Base-by-base conservation (phyloP, 768 basidiomycete species). In the Lactarius quietus region DNA sequence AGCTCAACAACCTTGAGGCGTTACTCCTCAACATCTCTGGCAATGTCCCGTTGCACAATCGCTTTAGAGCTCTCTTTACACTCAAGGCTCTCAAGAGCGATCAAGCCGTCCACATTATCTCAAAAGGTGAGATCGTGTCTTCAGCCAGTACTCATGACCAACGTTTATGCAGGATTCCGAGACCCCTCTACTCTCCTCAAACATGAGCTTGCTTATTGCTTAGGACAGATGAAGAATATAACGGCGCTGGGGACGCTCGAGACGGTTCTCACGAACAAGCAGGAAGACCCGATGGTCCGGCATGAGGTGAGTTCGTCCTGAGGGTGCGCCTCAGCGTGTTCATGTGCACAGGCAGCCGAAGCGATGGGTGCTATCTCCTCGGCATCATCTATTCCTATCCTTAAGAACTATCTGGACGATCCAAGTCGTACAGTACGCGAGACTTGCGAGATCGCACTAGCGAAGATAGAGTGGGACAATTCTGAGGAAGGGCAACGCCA, bases 371-470 rank as follows among this genome's bases (percentile, higher is more conserved):
- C 97, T 1, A 93, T 98, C 41, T 93, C 92, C 9, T 80, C 85
- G 26, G 72, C 80, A 2, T 69, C 76, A 0, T 91, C 93, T 18
- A 72, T 95, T 14, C 82, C 87, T 3, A 74, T 94, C 62, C 82
- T 99, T 41, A 77, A 79, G 62, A 81, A 88, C 74, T 95, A 88
- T 77, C 76, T 90, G 36, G 74, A 78, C 61, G 93, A 98, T 79
- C 72, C 83, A 12, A 84, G 90, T 68, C 81, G 86, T 55, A 84
- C 85, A 43, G 90, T 96, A 0, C 83, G 94, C 39, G 97, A 99
- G 79, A 99, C 97, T 0, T 98, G 95, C 76, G 94, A 98, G 77
- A 95, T 99, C 66, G 97, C 97, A 1, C 84, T 98, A 48, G 92
- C 87, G 7, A 97, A 94, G 81, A 95, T 99, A 64, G 83, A 92